phyloP scores from a whole-genome alignment of 306 rosid species.

The Sicyos edulis region DNA sequence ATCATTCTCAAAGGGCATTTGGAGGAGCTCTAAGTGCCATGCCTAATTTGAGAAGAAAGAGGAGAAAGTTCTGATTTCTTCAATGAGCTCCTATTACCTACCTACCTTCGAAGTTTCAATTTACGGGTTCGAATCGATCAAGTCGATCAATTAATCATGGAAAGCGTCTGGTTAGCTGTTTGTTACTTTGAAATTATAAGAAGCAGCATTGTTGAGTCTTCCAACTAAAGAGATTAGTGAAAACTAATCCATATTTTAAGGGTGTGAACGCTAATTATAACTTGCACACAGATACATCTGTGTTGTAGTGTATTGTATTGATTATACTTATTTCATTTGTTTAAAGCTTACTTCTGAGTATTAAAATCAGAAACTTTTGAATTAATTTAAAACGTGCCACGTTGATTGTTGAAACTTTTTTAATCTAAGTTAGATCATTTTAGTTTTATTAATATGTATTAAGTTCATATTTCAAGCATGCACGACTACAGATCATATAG shows the following conservation, averaged over 20 bases:
- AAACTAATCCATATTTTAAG: neutral
- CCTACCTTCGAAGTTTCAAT: neutral
- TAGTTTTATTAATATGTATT: neutral
- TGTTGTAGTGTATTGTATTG: neutral
- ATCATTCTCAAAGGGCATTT: constrained; percentile 23
- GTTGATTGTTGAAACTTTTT: neutral
- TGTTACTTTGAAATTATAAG: neutral
- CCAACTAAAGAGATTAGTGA: neutral
- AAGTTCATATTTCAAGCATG: neutral
- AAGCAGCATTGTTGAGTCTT: neutral
- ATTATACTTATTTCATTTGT: neutral
- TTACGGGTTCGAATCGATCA: neutral
- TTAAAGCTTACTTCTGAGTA: neutral
- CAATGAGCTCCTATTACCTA: neutral
- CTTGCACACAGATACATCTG: neutral
- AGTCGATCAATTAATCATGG: too few species aligned
- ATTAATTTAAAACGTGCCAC: neutral
- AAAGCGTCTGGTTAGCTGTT: neutral
- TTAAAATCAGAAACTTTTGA: neutral
- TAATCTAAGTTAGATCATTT: neutral
- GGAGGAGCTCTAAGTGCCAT: constrained; percentile 48
- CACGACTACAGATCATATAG: neutral
- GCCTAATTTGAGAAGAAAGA: constrained; percentile 63
- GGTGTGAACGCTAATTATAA: neutral
- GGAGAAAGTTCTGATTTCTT: constrained; percentile 36